A percentile compares a stretch with the other conserved stretches of the same genome.
Evolutionary conservation across 2,329 filamentous ascomycete species (phyloP).

Genomic region (Mollisiaceae sp.): DNA sequence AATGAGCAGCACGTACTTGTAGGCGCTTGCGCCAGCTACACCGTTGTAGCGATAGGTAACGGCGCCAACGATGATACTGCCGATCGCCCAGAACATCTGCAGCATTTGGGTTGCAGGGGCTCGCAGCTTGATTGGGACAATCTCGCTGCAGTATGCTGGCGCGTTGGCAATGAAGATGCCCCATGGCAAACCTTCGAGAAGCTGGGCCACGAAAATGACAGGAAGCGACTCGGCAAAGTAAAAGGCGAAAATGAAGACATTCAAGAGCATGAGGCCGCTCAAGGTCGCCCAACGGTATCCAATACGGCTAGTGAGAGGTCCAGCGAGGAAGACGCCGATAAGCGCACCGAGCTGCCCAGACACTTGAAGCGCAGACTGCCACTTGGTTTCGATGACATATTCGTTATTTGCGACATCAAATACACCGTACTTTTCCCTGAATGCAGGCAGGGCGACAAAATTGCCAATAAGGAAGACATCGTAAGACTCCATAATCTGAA

Average conservation of each 20-base stretch:
- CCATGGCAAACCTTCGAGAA: constrained; percentile 68
- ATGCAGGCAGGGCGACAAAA: constrained; percentile 58
- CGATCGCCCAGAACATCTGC: constrained; percentile 71
- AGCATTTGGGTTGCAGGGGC: constrained; percentile 65
- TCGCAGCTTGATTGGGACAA: constrained; percentile 62
- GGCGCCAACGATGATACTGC: constrained; percentile 63
- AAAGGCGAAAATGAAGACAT: constrained; percentile 49
- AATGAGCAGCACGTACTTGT: constrained; percentile 49
- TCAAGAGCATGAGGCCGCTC: constrained; percentile 59
- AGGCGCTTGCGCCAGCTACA: constrained; percentile 43
- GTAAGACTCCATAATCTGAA: constrained; percentile 67
- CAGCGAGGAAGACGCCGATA: constrained; percentile 63
- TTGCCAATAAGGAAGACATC: constrained; percentile 65
- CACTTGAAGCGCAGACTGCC: constrained; percentile 63
- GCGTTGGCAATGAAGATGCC: constrained; percentile 70
- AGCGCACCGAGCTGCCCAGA: constrained; percentile 62
- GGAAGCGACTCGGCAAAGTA: constrained; percentile 51
- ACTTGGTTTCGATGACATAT: constrained; percentile 54
- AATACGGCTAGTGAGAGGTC: constrained; percentile 62
- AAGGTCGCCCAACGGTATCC: constrained; percentile 66
- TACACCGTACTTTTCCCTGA: constrained; percentile 54
- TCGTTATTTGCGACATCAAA: constrained; percentile 32
- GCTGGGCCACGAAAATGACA: constrained; percentile 57
- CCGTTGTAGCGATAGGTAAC: constrained; percentile 60
- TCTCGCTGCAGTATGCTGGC: constrained; percentile 66